Base-by-base conservation (phyloP, 1,284 basidiomycete genomes). In the Megacollybia platyphylla region DNA sequence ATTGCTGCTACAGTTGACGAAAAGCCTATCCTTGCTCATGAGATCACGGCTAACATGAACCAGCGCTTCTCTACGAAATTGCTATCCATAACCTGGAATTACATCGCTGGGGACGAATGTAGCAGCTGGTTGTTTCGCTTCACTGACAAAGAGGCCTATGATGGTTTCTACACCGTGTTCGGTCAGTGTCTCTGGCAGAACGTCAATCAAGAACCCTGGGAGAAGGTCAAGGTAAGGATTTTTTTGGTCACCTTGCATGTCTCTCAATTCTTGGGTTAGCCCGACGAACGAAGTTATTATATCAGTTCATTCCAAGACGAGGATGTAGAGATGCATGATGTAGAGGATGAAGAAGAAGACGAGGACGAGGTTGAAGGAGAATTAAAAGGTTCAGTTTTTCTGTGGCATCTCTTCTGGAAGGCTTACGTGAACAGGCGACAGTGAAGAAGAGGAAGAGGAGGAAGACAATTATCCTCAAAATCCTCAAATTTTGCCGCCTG, bases 61-160 rank as follows among this genome's bases (percentile, higher is more conserved):
- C 76, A 84, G 52, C 71, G 76, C 40, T 82, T 74, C 70, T 71
- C 79, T 31, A 61, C 63, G 45, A 72, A 69, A 46, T 70, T 77
- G 52, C 54, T 58, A 36, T 87, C 90, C 1, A 73, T 94, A 49
- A 93, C 92, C 26, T 92, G 88, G 88, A 91, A 89, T 51, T 61
- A 83, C 52, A 62, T 77, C 46, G 69, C 70, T 37, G 72, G 73
- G n/a, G 67, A 71, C 42, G 74, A 79, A 10, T 59, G 63, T 17
- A 92, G 91, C 55, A 90, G 90, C 45, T 92, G 91, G 90, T 78
- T 87, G 44, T 70, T 97, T 53, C 71, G 80, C 48, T 92, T 96
- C 57, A 52, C 58, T 4, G 64, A 66, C 10, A 57, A 69, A 45
- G 75, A 76, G 24, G 67, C 67, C 1, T 93, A 85, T 53, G 59